Conservation (phyloP, 495 filamentous ascomycete species). For the Jackrogersella minutella region DNA sequence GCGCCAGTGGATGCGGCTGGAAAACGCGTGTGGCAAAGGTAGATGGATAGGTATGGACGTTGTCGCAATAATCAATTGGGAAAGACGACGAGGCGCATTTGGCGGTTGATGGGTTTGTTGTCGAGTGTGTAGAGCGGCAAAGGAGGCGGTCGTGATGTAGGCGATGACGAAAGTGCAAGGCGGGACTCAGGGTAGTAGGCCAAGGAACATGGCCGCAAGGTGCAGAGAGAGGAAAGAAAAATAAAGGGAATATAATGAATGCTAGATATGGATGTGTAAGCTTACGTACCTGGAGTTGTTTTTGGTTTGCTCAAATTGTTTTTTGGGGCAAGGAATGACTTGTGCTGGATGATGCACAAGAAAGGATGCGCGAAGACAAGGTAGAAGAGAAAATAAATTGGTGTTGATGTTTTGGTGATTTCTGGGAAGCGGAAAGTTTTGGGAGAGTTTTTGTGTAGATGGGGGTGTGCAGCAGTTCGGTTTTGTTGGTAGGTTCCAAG, state of each 20-base stretch:
- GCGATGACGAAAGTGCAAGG: conserved; percentile 42
- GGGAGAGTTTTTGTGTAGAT: conserved; percentile 59
- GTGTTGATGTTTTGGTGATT: conserved; percentile 45
- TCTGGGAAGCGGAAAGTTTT: conserved; percentile 49
- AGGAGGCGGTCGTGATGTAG: conserved; percentile 35
- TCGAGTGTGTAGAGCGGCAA: conserved; percentile 26
- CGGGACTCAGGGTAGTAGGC: conserved; percentile 38
- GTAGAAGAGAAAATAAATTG: conserved; percentile 42
- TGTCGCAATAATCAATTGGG: conserved; percentile 44
- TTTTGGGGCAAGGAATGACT: conserved; percentile 23
- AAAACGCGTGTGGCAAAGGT: conserved; percentile 40
- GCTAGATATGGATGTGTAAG: background rate
- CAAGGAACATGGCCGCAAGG: conserved; percentile 38
- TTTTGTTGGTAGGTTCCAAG: conserved; percentile 29
- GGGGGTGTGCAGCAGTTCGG: conserved; percentile 49
- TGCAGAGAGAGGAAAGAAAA: conserved; percentile 18
- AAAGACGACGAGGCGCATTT: conserved; percentile 27
- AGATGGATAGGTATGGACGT: conserved; percentile 14
- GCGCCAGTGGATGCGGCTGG: conserved; percentile 41
- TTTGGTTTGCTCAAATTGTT: conserved; percentile 8
- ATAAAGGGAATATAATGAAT: background rate
- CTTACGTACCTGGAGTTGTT: conserved; percentile 25
- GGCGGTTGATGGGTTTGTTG: conserved; percentile 36
- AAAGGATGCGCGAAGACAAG: conserved; percentile 37
- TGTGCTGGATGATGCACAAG: conserved; percentile 52